A percentile compares a stretch with the other conserved stretches of the same genome.
phyloP scores from a whole-genome alignment of 495 filamentous ascomycete species.

The Friedmanniomyces simplex region DNA sequence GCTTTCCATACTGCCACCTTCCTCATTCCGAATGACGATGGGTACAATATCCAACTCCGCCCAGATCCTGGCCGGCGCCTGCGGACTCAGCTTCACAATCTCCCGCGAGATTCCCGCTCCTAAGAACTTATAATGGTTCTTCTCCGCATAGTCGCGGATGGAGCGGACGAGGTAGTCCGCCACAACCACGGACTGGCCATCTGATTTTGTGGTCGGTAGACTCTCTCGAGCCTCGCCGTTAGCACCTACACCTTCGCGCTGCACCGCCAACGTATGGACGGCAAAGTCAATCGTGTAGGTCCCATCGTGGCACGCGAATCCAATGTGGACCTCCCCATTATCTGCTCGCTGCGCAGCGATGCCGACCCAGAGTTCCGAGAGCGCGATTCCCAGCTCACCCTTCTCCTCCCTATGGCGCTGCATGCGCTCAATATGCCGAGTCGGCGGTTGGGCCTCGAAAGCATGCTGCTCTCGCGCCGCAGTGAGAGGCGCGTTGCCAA shows the following conservation, averaged over 20 bases:
- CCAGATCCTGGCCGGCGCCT: conserved; percentile 67
- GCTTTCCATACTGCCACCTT: conserved; percentile 32
- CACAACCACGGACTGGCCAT: conserved; percentile 2
- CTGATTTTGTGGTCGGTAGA: too few species aligned
- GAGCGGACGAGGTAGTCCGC: conserved; percentile 23
- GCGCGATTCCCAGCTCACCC: neutral
- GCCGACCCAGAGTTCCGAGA: conserved; percentile 29
- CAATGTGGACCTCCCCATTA: conserved; percentile 23
- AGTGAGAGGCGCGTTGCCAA: too few species aligned
- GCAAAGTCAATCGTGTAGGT: conserved; percentile 71
- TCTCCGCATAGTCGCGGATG: conserved; percentile 23
- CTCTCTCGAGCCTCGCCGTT: conserved; percentile 1
- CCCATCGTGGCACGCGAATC: conserved; percentile 61
- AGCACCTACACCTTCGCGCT: too few species aligned
- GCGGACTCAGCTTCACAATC: conserved; percentile 44
- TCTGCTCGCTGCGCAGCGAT: conserved; percentile 17
- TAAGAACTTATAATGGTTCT: conserved; percentile 31
- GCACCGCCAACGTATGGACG: conserved; percentile 40
- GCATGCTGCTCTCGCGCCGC: conserved; percentile 2
- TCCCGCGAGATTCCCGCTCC: conserved; percentile 44
- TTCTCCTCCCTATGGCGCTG: neutral
- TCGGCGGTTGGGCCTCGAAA: neutral
- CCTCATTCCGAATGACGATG: conserved; percentile 44
- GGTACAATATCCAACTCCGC: conserved; percentile 67
- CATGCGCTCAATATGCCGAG: conserved; percentile 5